A percentile compares a stretch with the other conserved stretches of the same genome.
Conservation (phyloP, 768 basidiomycete genomes). For the Phlebiopsis gigantea region DNA sequence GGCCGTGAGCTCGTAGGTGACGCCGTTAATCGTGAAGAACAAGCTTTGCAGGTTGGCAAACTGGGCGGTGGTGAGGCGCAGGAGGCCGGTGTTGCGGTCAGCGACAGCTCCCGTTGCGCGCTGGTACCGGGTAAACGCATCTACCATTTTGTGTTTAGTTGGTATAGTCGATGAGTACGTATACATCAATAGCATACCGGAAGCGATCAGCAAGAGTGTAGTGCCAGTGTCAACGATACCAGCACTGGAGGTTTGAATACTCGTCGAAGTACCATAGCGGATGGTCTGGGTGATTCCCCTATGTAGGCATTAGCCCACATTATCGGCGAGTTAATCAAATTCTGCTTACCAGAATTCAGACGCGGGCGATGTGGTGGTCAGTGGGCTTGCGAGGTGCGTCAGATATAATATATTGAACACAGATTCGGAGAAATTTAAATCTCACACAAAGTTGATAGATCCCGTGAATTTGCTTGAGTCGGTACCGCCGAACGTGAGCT, state of each 20-base stretch:
- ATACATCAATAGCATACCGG: constrained; percentile 1
- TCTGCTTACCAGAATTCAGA: constrained; percentile 13
- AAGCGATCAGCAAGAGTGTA: constrained; percentile 17
- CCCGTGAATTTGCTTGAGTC: constrained; percentile 24
- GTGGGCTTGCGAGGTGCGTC: constrained; percentile 13
- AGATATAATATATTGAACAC: not conserved
- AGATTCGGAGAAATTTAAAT: not conserved
- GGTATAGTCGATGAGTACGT: not conserved
- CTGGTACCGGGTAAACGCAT: constrained; percentile 49
- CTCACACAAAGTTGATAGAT: constrained; percentile 22
- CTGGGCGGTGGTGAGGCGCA: constrained; percentile 43
- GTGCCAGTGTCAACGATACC: constrained; percentile 27
- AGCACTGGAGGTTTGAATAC: constrained; percentile 18
- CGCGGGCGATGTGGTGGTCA: constrained; percentile 18
- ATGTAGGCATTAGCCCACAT: not conserved
- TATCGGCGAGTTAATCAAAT: not conserved
- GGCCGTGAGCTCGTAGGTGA: constrained; percentile 48
- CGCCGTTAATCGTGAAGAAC: constrained; percentile 40
- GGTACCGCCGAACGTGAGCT: constrained; percentile 20
- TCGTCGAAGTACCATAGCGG: constrained; percentile 20
- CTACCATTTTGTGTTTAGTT: constrained; percentile 13
- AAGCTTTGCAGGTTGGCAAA: constrained; percentile 41
- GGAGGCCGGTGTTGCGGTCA: constrained; percentile 48
- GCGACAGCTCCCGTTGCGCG: constrained; percentile 41
- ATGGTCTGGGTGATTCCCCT: constrained; percentile 24